Evolutionary conservation across 345 rosid species (phyloP).

Genomic region (Rhizophora mangle): DNA sequence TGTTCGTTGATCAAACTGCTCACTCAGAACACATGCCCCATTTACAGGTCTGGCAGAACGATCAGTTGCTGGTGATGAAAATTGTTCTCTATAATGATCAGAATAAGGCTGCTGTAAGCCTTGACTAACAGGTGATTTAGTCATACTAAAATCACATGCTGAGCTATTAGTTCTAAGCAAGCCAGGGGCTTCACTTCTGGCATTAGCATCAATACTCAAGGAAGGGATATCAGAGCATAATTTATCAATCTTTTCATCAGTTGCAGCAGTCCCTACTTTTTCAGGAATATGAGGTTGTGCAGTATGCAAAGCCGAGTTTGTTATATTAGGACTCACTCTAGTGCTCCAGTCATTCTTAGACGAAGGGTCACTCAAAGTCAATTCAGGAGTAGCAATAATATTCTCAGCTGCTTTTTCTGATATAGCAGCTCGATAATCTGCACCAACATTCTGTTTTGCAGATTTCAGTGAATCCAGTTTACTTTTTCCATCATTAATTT

Average conservation of each 20-base stretch:
- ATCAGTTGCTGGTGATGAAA: conserved; percentile 28
- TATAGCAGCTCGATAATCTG: conserved; percentile 1
- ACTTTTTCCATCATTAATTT: conserved; percentile 14
- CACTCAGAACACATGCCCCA: conserved; percentile 5
- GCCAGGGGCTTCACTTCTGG: conserved; percentile 34
- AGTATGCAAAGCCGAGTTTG: conserved; percentile 2
- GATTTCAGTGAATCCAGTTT: conserved; percentile 20
- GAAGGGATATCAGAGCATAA: conserved; percentile 29
- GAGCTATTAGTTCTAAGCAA: conserved; percentile 23
- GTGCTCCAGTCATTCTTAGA: conserved; percentile 16
- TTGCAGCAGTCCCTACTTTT: conserved; percentile 11
- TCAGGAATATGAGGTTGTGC: conserved; percentile 10
- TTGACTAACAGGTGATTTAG: conserved; percentile 35
- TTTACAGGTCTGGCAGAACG: conserved; percentile 24
- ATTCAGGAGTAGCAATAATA: conserved; percentile 7
- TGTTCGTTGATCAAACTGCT: conserved; percentile 12
- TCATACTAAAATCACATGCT: conserved; percentile 38
- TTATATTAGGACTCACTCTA: conserved; percentile 4
- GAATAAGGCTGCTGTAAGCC: conserved; percentile 29
- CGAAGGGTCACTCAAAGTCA: conserved; percentile 8
- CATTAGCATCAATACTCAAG: conserved; percentile 35
- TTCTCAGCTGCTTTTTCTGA: conserved; percentile 18
- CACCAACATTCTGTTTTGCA: conserved; percentile 7
- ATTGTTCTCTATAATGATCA: conserved; percentile 16
- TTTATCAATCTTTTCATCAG: conserved; percentile 15